Percentiles rank a stretch among this genome's conserved stretches.
Conservation (phyloP, 306 rosid species). For the Inga laurina region DNA sequence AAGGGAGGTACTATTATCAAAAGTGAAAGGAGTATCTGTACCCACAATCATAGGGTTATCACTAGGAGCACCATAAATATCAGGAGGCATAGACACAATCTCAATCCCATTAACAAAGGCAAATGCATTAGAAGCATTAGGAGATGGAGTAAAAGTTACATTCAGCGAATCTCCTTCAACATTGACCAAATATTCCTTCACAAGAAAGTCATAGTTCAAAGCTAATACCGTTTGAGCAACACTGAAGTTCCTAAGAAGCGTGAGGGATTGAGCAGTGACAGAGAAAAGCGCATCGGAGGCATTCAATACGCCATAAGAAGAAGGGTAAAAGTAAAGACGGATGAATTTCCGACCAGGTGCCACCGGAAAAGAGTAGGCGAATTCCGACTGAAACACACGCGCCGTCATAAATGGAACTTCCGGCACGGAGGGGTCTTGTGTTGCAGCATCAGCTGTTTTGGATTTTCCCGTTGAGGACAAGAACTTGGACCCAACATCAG, state of each 20-base stretch:
- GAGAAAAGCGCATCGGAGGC: conserved; percentile 62
- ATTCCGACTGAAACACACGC: conserved; percentile 52
- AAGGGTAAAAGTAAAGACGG: conserved; percentile 73
- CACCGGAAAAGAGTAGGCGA: conserved; percentile 77
- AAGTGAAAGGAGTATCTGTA: conserved; percentile 6
- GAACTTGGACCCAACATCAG: conserved; percentile 69
- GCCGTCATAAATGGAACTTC: conserved; percentile 72
- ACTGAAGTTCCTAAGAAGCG: conserved; percentile 75
- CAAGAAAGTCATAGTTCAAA: conserved; percentile 56
- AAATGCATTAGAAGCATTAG: conserved; percentile 52
- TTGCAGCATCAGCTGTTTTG: conserved; percentile 43
- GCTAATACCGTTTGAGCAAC: conserved; percentile 61
- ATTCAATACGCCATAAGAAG: conserved; percentile 59
- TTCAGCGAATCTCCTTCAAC: conserved; percentile 64
- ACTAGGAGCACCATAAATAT: conserved; percentile 55
- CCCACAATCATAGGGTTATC: conserved; percentile 55
- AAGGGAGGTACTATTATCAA: conserved; percentile 68
- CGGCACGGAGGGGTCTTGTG: conserved; percentile 76
- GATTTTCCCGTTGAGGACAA: conserved; percentile 42
- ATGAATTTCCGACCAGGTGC: conserved; percentile 74
- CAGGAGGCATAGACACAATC: conserved; percentile 85
- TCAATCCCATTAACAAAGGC: conserved; percentile 97
- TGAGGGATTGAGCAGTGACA: conserved; percentile 55
- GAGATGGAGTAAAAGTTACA: conserved; percentile 71
- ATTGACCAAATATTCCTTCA: conserved; percentile 64